Evolutionary conservation across 2,329 filamentous ascomycete species (phyloP).

Genomic region (Domatiomyces catenatus): DNA sequence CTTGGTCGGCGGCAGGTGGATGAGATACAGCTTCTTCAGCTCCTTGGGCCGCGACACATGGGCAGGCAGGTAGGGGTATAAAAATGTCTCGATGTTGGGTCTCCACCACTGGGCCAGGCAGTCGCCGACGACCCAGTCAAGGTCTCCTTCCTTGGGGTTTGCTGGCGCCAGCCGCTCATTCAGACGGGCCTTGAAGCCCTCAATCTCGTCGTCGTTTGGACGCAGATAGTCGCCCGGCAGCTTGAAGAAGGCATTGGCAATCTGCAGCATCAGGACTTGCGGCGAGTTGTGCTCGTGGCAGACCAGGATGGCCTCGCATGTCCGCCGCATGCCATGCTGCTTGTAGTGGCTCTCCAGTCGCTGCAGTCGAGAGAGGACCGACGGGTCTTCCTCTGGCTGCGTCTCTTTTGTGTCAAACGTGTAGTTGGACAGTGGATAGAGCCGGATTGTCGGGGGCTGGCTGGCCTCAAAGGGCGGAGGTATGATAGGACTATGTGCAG

Average conservation of each 20-base stretch:
- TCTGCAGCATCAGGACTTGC: constrained; percentile 97
- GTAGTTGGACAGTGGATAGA: constrained; percentile 95
- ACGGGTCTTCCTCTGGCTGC: constrained; percentile 94
- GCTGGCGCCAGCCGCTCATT: constrained; percentile 89
- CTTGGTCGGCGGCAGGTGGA: constrained; percentile 83
- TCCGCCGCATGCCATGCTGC: constrained; percentile 86
- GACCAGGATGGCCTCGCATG: constrained; percentile 90
- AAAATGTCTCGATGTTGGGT: constrained; percentile 98
- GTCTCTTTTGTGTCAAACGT: constrained; percentile 98
- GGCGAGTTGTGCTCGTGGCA: constrained; percentile 99
- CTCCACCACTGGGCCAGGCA: constrained; percentile 97
- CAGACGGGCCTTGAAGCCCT: constrained; percentile 83
- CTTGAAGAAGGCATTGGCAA: constrained; percentile 99
- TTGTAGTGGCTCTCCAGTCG: constrained; percentile 91
- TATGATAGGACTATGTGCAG: constrained; percentile 46
- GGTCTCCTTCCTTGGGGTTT: constrained; percentile 52
- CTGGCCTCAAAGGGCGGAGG: constrained; percentile 75
- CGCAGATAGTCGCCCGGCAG: constrained; percentile 89
- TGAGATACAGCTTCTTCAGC: constrained; percentile 98
- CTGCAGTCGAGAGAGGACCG: constrained; percentile 79
- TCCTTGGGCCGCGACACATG: constrained; percentile 95
- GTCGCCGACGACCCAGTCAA: constrained; percentile 84
- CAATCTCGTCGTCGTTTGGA: constrained; percentile 72
- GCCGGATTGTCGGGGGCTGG: constrained; percentile 74
- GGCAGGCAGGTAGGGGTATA: constrained; percentile 95